These are phyloP conservation scores for Samsoniella hepiali DNA, from an alignment of 2,329 filamentous ascomycete species.

Conservation along the genomic window DNA sequence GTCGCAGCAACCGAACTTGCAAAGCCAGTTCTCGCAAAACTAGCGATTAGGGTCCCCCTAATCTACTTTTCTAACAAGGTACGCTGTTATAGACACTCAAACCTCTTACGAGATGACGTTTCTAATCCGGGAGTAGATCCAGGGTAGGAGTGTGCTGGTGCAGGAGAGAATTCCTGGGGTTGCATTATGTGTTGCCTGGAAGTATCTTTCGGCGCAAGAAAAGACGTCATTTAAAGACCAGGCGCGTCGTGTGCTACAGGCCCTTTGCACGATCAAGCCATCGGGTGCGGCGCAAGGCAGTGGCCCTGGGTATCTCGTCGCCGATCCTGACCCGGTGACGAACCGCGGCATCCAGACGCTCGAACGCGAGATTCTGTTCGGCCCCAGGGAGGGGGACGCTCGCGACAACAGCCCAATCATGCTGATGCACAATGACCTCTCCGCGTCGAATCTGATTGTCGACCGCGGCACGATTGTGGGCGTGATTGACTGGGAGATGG, in stretches of 20 bases:
- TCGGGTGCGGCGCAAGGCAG: not conserved
- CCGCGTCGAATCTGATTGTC: constrained; percentile 28
- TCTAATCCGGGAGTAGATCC: constrained; percentile 28
- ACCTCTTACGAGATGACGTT: not conserved
- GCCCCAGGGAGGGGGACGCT: no score
- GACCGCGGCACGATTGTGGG: constrained; percentile 27
- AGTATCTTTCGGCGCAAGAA: constrained; percentile 33
- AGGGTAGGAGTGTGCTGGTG: constrained; percentile 34
- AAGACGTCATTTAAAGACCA: constrained; percentile 36
- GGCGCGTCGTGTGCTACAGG: constrained; percentile 28
- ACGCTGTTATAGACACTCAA: constrained; percentile 15
- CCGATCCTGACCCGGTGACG: not conserved
- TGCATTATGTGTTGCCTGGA: constrained; percentile 34
- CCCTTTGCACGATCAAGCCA: constrained; percentile 29
- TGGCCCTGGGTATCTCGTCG: not conserved
- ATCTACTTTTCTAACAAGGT: constrained; percentile 41
- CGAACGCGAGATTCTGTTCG: not conserved
- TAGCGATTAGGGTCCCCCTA: constrained; percentile 30
- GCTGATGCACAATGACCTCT: constrained; percentile 9
- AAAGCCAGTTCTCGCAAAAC: constrained; percentile 16
- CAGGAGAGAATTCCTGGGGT: constrained; percentile 39
- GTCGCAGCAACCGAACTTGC: constrained; percentile 33
- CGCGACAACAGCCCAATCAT: no score
- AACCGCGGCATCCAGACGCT: not conserved
- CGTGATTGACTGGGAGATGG: constrained; percentile 31